These are phyloP conservation scores for Plasmodium gaboni DNA, from an alignment of 169 alveolate genomes.

Conservation along the genomic window DNA sequence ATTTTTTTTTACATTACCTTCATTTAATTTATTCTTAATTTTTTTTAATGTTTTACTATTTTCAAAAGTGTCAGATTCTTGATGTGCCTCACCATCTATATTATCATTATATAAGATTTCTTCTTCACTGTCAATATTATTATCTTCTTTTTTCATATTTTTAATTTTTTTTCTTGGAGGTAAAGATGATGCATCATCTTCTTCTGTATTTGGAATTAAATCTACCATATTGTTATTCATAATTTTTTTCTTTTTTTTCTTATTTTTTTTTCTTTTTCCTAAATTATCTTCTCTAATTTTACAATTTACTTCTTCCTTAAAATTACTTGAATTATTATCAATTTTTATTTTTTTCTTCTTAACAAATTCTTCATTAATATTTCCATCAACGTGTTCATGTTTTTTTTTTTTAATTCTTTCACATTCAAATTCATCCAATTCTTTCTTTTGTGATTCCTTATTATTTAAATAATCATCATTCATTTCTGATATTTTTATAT, in stretches of 20 bases:
- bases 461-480: too few species aligned
- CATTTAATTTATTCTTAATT: background rate
- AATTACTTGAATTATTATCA: too few species aligned
- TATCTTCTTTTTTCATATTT: constrained; percentile 38
- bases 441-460: too few species aligned
- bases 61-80: constrained; percentile 4
- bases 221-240: background rate
- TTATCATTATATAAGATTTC: constrained; percentile 5
- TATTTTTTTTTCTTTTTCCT: too few species aligned
- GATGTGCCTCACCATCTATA: background rate
- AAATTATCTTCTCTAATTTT: background rate
- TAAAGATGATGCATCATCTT: constrained; percentile 21
- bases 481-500: too few species aligned
- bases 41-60: constrained; percentile 7
- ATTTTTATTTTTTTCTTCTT: too few species aligned
- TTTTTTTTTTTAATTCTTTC: too few species aligned
- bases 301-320: too few species aligned
- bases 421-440: too few species aligned
- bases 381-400: too few species aligned
- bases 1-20: background rate
- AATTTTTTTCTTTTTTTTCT: too few species aligned
- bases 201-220: background rate
- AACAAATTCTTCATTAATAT: too few species aligned
- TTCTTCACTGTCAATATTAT: background rate
- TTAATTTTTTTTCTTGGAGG: constrained; percentile 62